A percentile compares a stretch with the other conserved stretches of the same genome.
Evolutionary conservation across 139 green algal species (phyloP).

Genomic region (Edaphochlamys debaryana): DNA sequence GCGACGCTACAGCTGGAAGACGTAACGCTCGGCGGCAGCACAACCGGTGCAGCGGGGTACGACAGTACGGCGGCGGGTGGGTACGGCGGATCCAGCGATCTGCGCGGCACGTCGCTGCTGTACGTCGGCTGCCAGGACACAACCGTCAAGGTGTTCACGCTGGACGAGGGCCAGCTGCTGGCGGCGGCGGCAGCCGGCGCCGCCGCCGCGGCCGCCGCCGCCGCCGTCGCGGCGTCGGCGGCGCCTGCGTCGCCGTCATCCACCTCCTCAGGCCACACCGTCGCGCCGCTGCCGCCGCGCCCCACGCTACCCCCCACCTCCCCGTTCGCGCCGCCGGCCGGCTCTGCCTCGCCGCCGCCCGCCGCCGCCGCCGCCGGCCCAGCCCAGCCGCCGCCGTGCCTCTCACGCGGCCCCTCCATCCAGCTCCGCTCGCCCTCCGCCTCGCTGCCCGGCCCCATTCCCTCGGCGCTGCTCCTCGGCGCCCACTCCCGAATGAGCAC

Average conservation of each 20-base stretch:
- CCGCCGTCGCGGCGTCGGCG: neutral
- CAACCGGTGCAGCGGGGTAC: too few species aligned
- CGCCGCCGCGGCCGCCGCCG: neutral
- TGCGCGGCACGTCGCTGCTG: slow-evolving; percentile 18
- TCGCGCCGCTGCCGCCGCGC: too few species aligned
- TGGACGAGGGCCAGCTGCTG: slow-evolving; percentile 24
- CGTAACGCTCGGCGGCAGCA: neutral
- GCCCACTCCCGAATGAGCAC: neutral
- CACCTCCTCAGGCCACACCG: neutral
- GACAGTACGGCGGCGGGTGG: neutral
- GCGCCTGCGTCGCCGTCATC: neutral
- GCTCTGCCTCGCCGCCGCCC: neutral
- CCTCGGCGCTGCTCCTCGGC: too few species aligned
- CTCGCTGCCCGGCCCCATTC: too few species aligned
- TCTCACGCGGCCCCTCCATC: too few species aligned
- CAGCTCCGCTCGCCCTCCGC: too few species aligned
- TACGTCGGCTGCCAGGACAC: slow-evolving; percentile 62
- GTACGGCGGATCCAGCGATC: neutral
- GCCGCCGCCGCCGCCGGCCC: too few species aligned
- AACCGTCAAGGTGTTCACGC: slow-evolving; percentile 54
- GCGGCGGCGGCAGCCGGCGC: neutral
- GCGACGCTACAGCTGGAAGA: neutral
- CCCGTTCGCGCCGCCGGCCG: neutral
- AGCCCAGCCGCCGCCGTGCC: neutral
- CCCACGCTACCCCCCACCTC: neutral